phyloP scores from a whole-genome alignment of 73 alveolate genomes.

The Paramecium biaurelia region DNA sequence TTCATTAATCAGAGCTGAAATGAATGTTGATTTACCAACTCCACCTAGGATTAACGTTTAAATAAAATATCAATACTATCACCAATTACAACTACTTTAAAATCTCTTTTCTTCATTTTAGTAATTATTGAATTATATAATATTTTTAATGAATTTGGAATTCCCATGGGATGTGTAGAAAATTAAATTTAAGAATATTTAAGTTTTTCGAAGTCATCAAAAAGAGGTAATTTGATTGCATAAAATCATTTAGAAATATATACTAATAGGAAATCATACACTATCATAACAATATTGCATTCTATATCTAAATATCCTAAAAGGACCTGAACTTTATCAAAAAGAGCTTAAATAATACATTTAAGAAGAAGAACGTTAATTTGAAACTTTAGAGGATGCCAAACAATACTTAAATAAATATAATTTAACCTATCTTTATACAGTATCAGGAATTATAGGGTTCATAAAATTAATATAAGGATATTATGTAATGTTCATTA shows the following conservation, averaged over 20 bases:
- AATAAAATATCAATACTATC: not conserved
- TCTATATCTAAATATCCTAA: not conserved
- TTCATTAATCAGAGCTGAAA: not conserved
- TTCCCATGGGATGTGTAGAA: conserved; percentile 50
- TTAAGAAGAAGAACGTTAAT: conserved; percentile 43
- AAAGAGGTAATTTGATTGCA: not conserved
- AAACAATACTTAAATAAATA: not conserved
- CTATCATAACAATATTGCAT: not conserved
- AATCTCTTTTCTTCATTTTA: conserved; percentile 12
- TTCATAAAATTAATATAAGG: conserved; percentile 62
- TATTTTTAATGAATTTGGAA: not conserved
- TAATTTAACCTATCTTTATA: not conserved
- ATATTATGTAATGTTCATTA: conserved; percentile 52
- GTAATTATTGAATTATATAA: not conserved
- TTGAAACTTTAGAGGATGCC: conserved; percentile 50
- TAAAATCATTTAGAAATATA: not conserved
- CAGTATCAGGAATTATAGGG: conserved; percentile 62
- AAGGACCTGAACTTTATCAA: not conserved
- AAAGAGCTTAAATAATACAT: not conserved
- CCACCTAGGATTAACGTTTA: not conserved
- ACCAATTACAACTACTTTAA: not conserved
- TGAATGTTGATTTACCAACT: conserved; percentile 28
- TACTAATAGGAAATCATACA: conserved; percentile 46
- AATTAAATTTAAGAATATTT: conserved; percentile 43
- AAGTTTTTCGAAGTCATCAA: conserved; percentile 26